Evolutionary conservation across 1,139 yeast genomes (phyloP), one percentile per base, ranked within the genome.

Genomic region (Blastobotrys buckinghamii): DNA sequence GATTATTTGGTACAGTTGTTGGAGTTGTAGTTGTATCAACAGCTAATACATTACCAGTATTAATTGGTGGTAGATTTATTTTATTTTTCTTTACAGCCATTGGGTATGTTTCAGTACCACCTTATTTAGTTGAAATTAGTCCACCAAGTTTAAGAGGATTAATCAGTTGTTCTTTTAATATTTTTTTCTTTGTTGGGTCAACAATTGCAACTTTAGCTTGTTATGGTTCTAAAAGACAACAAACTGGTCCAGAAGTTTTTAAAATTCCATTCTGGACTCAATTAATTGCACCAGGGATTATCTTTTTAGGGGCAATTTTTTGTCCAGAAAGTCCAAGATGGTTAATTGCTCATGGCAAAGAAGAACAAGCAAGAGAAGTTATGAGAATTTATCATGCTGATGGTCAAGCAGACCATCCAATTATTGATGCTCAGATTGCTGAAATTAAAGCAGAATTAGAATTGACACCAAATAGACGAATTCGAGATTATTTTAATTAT

Each of bases 321-420:
- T 71, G 81, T 67, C 87, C 88, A 27, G 89, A 83, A 61, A 78
- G 86, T 12, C 88, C 89, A 51, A 75, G 88, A 69, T 82, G 74
- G 70, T 77, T 62, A 59, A 73, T 81, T 48, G 72, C 74, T 19
- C 77, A 71, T 53, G 73, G 71, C 39, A 62, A 69, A 33, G 65
- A 70, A 40, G 76, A 65, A 1, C 57, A 68, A 43, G 86, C 86
- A 27, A 69, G 75, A 35, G 54, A 60, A 22, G 38, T 47, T 38
- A 50, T 47, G 52, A 50, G 41, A 7, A 51, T 51, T 9, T 50
- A 52, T 45, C 62, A 58, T 38, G 62, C 60, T 19, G 39, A 48
- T 33, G 53, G 53, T 12, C 44, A 30, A 4, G 50, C 44, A 20
- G 46, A 45, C 40, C 53, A 50, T 27, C 53, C 53, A 15, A 50